Conservation (phyloP, 441 rosid genomes). For the Adansonia gregorii region DNA sequence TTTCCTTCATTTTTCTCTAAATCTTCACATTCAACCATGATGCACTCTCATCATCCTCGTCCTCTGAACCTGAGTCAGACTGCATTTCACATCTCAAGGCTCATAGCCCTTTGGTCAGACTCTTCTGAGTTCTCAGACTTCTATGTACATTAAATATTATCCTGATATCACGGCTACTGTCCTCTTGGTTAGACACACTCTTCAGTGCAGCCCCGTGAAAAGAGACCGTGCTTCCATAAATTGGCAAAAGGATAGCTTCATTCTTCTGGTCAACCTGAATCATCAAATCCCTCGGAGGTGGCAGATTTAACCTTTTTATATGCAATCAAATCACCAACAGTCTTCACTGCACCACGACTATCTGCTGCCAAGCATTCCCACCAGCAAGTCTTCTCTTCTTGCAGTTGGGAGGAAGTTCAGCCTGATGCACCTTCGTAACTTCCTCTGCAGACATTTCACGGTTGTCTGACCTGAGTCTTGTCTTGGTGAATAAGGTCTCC, state of each 20-base stretch:
- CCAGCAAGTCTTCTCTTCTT: constrained; percentile 83
- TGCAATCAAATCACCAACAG: constrained; percentile 55
- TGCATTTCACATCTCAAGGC: constrained; percentile 66
- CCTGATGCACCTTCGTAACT: constrained; percentile 71
- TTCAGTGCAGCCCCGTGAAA: constrained; percentile 70
- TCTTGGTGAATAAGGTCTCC: constrained; percentile 50
- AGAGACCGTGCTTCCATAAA: constrained; percentile 69
- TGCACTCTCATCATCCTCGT: constrained; percentile 67
- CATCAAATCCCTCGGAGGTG: constrained; percentile 54
- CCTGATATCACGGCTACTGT: constrained; percentile 65
- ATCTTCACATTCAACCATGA: constrained; percentile 83
- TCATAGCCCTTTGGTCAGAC: constrained; percentile 75
- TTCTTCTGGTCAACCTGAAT: constrained; percentile 69
- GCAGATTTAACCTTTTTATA: constrained; percentile 71
- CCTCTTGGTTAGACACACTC: constrained; percentile 82
- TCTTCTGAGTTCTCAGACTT: constrained; percentile 78
- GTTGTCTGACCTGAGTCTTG: constrained; percentile 62
- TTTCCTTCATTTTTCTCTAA: constrained; percentile 85
- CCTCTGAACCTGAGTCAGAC: constrained; percentile 74
- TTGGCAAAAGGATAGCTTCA: constrained; percentile 77
- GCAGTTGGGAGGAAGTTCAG: constrained; percentile 57
- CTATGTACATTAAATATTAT: constrained; percentile 69
- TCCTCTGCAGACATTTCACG: constrained; percentile 70
- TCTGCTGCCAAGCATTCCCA: constrained; percentile 43
- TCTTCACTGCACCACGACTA: constrained; percentile 50